Evolutionary conservation across 768 basidiomycete species (phyloP).

Genomic region (Lactarius akahatsu): DNA sequence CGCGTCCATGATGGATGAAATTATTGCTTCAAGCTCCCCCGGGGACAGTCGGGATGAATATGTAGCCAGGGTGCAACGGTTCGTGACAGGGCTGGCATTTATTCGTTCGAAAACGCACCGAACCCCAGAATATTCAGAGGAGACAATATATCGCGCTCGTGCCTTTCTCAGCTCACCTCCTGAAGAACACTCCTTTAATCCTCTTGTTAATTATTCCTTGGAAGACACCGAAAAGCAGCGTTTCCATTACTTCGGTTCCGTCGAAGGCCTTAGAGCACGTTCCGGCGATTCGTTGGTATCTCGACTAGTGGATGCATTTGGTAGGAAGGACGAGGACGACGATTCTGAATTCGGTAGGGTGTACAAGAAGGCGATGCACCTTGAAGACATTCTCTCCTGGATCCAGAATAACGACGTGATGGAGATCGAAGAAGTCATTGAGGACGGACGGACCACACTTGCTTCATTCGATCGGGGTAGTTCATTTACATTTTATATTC

Average conservation of each 20-base stretch:
- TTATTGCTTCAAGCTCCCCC: neutral
- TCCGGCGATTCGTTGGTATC: neutral
- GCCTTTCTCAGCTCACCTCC: neutral
- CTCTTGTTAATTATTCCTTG: neutral
- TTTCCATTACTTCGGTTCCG: neutral
- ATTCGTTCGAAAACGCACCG: neutral
- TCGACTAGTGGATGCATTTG: too few relatives aligned
- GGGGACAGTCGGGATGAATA: too few relatives aligned
- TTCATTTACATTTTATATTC: neutral
- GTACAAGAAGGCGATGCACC: neutral
- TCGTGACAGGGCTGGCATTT: neutral
- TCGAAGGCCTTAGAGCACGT: too few relatives aligned
- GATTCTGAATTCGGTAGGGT: neutral
- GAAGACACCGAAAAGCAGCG: neutral
- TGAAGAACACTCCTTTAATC: neutral
- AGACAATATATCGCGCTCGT: neutral
- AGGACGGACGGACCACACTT: neutral
- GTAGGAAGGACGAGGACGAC: neutral
- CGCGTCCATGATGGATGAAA: neutral
- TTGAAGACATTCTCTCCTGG: neutral
- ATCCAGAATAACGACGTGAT: neutral
- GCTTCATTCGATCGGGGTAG: neutral
- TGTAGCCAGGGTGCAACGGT: neutral
- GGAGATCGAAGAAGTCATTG: neutral
- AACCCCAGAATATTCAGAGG: neutral